Conservation (phyloP, 2,329 filamentous ascomycete genomes). For the Talaromyces pinophilus region DNA sequence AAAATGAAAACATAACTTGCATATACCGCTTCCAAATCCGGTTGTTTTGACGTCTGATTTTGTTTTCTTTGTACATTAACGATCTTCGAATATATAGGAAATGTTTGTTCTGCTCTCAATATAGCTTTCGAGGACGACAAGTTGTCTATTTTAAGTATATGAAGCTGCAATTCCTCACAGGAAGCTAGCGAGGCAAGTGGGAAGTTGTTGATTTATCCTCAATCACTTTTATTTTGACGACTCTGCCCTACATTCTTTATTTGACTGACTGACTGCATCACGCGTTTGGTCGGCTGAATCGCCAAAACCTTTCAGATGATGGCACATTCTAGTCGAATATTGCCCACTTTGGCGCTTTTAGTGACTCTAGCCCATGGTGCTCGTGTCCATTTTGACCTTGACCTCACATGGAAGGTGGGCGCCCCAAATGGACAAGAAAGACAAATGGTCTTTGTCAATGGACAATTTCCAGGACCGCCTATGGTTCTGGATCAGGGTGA, state of each 20-base stretch:
- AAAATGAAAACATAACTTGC: conserved; percentile 14
- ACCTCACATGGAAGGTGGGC: conserved; percentile 25
- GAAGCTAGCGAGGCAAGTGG: background rate
- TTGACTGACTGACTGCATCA: background rate
- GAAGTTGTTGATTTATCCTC: background rate
- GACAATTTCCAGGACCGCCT: conserved; percentile 27
- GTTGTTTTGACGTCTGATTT: background rate
- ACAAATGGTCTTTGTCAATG: conserved; percentile 31
- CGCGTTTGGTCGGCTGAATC: background rate
- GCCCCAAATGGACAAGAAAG: conserved; percentile 31
- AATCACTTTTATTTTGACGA: background rate
- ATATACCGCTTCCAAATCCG: conserved; percentile 15
- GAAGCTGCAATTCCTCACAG: background rate
- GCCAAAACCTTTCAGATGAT: background rate
- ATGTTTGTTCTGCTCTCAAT: background rate
- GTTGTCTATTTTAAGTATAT: background rate
- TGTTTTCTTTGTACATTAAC: background rate
- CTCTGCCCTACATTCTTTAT: background rate
- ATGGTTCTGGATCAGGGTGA: conserved; percentile 28
- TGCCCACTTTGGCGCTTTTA: background rate
- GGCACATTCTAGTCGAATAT: background rate
- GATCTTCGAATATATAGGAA: background rate
- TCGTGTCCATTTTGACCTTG: conserved; percentile 23
- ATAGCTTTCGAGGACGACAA: background rate
- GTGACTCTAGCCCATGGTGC: conserved; percentile 13